Evolutionary conservation across 257 asterid species (phyloP).

Genomic region (Rauvolfia tetraphylla): DNA sequence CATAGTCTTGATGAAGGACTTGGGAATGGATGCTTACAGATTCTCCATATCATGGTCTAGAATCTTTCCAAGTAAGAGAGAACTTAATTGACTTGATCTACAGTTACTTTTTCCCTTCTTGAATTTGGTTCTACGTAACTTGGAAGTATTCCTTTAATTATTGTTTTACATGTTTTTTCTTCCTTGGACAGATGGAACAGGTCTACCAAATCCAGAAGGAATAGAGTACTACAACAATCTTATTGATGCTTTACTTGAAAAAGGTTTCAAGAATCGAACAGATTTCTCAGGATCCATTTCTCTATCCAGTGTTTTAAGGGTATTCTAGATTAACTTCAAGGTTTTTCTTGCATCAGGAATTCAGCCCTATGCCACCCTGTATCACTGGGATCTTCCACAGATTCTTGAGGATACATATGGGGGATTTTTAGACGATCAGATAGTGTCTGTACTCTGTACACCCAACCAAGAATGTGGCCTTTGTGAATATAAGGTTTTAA

Average conservation of each 20-base stretch:
- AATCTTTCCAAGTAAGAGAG: slow-evolving; percentile 66
- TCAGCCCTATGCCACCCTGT: slow-evolving; percentile 67
- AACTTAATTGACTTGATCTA: neutral
- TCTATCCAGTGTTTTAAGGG: neutral
- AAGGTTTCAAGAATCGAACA: slow-evolving; percentile 37
- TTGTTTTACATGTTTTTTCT: neutral
- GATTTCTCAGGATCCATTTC: neutral
- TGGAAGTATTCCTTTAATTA: neutral
- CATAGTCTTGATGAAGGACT: slow-evolving; percentile 71
- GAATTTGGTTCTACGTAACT: slow-evolving; percentile 4
- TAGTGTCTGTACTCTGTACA: slow-evolving; percentile 40
- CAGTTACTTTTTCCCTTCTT: neutral
- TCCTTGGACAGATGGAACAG: slow-evolving; percentile 64
- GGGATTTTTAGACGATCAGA: slow-evolving; percentile 54
- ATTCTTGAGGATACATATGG: slow-evolving; percentile 62
- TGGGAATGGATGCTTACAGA: slow-evolving; percentile 88
- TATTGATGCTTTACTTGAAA: slow-evolving; percentile 58
- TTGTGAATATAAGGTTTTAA: neutral
- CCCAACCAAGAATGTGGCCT: no score
- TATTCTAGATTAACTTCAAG: neutral
- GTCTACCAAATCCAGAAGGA: slow-evolving; percentile 69
- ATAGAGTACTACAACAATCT: slow-evolving; percentile 69
- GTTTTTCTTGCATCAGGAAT: slow-evolving; percentile 44
- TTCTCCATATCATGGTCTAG: slow-evolving; percentile 93
- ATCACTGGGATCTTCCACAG: slow-evolving; percentile 94